A percentile compares a stretch with the other conserved stretches of the same genome.
phyloP scores from a whole-genome alignment of 2,329 filamentous ascomycete species.

The Pestalotiopsis sp. region DNA sequence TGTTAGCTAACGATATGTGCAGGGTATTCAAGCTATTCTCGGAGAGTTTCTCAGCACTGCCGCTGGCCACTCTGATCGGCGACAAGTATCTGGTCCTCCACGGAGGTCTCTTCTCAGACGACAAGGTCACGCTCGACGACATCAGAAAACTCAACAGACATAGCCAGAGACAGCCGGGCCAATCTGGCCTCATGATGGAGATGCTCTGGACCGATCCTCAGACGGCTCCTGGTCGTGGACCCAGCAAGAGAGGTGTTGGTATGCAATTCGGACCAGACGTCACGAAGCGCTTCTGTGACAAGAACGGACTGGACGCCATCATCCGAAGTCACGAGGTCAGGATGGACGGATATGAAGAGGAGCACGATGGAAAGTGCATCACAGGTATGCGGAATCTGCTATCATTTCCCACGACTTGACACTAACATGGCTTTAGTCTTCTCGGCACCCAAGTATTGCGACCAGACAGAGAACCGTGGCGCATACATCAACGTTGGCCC shows the following conservation, averaged over 20 bases:
- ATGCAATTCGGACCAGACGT: conserved; percentile 97
- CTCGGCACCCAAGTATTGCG: conserved; percentile 96
- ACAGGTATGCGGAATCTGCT: conserved; percentile 64
- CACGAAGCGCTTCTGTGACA: conserved; percentile 95
- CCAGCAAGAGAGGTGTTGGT: conserved; percentile 95
- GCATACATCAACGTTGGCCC: conserved; percentile 97
- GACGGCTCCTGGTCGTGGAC: conserved; percentile 79
- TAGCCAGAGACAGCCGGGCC: conserved; percentile 88
- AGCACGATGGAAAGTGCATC: conserved; percentile 94
- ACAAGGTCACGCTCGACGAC: conserved; percentile 88
- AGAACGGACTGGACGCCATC: conserved; percentile 90
- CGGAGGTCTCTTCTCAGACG: conserved; percentile 93
- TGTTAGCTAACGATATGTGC: conserved; percentile 20
- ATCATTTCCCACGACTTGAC: background rate
- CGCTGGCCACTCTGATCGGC: conserved; percentile 89
- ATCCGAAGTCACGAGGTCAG: conserved; percentile 97
- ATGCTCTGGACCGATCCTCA: conserved; percentile 99
- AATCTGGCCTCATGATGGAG: conserved; percentile 98
- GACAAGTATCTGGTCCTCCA: conserved; percentile 91
- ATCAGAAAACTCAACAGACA: conserved; percentile 92
- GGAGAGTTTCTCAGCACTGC: conserved; percentile 93
- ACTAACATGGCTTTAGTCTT: conserved; percentile 66
- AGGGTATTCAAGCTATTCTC: conserved; percentile 96
- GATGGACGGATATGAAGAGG: conserved; percentile 99
- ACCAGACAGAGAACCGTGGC: conserved; percentile 96